Conservation (phyloP, 2,329 filamentous ascomycete genomes). For the Lachnellula occidentalis region DNA sequence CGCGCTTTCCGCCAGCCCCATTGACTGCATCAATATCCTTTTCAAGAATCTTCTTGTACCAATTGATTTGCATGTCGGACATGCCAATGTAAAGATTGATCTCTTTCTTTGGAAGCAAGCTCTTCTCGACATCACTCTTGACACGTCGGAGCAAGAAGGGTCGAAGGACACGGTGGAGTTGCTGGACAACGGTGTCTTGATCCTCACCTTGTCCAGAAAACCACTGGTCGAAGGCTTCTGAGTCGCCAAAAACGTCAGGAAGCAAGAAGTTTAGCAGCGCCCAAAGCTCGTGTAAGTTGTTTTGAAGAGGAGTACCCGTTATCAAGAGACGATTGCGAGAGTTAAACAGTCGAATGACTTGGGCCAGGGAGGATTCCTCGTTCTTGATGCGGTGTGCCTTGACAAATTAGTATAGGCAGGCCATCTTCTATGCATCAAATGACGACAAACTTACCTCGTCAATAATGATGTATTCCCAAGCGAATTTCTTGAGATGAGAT, state of each 20-base stretch:
- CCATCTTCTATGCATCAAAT: background rate
- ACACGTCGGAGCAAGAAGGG: slow-evolving; percentile 94
- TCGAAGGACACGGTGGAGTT: slow-evolving; percentile 85
- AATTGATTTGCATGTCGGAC: slow-evolving; percentile 98
- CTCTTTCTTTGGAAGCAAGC: slow-evolving; percentile 93
- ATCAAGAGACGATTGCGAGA: slow-evolving; percentile 93
- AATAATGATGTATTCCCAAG: slow-evolving; percentile 99
- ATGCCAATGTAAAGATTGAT: slow-evolving; percentile 96
- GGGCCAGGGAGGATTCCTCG: slow-evolving; percentile 92
- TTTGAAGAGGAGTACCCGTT: slow-evolving; percentile 93
- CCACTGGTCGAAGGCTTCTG: slow-evolving; percentile 97
- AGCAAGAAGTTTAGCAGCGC: slow-evolving; percentile 93
- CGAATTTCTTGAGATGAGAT: slow-evolving; percentile 90
- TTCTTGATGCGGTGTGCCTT: slow-evolving; percentile 95
- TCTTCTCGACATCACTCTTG: slow-evolving; percentile 98
- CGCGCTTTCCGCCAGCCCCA: slow-evolving; percentile 88
- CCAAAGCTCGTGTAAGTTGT: slow-evolving; percentile 98
- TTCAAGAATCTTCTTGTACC: slow-evolving; percentile 98
- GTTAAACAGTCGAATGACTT: slow-evolving; percentile 94
- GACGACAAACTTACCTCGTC: slow-evolving; percentile 56
- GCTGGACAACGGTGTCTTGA: slow-evolving; percentile 92
- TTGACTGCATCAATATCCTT: slow-evolving; percentile 99
- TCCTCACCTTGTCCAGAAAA: slow-evolving; percentile 87
- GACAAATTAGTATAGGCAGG: slow-evolving; percentile 11
- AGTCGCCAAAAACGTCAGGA: slow-evolving; percentile 96